Evolutionary conservation across 2,329 filamentous ascomycete species (phyloP).

Genomic region (Curvularia hawaiiensis): DNA sequence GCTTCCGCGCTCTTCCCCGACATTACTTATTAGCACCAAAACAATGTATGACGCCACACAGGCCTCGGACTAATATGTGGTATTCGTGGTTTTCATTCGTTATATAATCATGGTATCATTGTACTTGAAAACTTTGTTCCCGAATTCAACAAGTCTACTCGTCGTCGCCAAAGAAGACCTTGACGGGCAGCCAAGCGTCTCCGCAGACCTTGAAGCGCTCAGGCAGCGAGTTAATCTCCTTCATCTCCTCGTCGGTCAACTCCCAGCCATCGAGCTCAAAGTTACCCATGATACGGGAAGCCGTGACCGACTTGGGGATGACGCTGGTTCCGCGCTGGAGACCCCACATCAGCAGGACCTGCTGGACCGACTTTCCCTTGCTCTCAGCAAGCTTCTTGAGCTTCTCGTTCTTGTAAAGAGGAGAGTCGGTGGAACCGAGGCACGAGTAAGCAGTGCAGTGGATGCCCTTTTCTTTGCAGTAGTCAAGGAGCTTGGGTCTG

Average conservation of each 20-base stretch:
- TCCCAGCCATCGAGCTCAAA: conserved; percentile 75
- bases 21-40: neutral
- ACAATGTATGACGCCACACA: neutral
- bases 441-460: conserved; percentile 77
- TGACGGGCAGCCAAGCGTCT: conserved; percentile 74
- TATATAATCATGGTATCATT: conserved; percentile 22
- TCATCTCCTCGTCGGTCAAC: conserved; percentile 73
- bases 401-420: conserved; percentile 69
- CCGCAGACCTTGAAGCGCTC: conserved; percentile 77
- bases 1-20: neutral
- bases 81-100: conserved; percentile 1
- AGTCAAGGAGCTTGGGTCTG: conserved; percentile 72
- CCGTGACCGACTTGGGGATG: conserved; percentile 82
- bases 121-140: conserved; percentile 1
- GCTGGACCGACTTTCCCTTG: conserved; percentile 73
- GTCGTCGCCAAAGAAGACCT: conserved; percentile 84
- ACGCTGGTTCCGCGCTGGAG: conserved; percentile 81
- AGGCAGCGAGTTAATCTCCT: conserved; percentile 68
- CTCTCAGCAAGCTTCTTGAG: conserved; percentile 65
- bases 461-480: conserved; percentile 74
- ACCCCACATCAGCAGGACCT: conserved; percentile 81
- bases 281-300: conserved; percentile 75
- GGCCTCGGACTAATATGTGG: neutral
- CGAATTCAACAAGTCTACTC: conserved; percentile 56
- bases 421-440: conserved; percentile 73